These are phyloP conservation scores for Rubia balearica DNA, from an alignment of 305 asterid species.

Conservation along the genomic window DNA sequence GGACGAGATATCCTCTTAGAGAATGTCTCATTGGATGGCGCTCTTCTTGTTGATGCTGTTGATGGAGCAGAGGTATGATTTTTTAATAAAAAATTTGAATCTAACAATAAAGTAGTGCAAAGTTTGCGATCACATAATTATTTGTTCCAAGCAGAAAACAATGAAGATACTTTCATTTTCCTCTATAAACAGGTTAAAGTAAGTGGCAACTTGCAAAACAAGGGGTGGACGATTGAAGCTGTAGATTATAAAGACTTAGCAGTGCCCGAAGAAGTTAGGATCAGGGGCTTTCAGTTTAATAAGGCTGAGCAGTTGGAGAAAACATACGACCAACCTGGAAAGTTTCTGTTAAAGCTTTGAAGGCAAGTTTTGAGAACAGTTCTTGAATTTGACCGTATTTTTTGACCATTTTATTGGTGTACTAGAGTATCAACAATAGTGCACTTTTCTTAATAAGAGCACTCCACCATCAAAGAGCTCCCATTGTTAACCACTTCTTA, in stretches of 20 bases:
- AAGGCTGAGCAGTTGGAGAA: slow-evolving; percentile 75
- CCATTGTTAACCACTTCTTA: too few relatives aligned
- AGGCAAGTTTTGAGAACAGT: slow-evolving; percentile 1
- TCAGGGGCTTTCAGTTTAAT: slow-evolving; percentile 72
- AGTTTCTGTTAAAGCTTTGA: slow-evolving; percentile 43
- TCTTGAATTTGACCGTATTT: background rate
- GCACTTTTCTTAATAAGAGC: too few relatives aligned
- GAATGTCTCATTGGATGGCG: slow-evolving; percentile 80
- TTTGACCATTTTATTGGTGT: too few relatives aligned
- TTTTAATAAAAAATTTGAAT: too few relatives aligned
- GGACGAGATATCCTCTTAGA: slow-evolving; percentile 56
- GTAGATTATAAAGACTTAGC: slow-evolving; percentile 60
- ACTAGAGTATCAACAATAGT: too few relatives aligned
- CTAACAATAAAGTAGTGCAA: background rate
- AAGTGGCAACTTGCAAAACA: slow-evolving; percentile 55
- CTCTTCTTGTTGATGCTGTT: slow-evolving; percentile 56
- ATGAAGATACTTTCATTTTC: background rate
- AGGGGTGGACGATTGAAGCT: slow-evolving; percentile 65
- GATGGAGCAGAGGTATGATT: slow-evolving; percentile 81
- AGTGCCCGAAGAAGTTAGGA: slow-evolving; percentile 73
- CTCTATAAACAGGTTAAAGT: slow-evolving; percentile 51
- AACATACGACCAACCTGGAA: slow-evolving; percentile 49
- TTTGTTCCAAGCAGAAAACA: background rate
- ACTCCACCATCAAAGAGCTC: too few relatives aligned
- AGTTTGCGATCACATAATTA: background rate